Percentiles rank a stretch among this genome's conserved stretches.
phyloP scores from a whole-genome alignment of 768 basidiomycete species.

The Rhodotorula toruloides region DNA sequence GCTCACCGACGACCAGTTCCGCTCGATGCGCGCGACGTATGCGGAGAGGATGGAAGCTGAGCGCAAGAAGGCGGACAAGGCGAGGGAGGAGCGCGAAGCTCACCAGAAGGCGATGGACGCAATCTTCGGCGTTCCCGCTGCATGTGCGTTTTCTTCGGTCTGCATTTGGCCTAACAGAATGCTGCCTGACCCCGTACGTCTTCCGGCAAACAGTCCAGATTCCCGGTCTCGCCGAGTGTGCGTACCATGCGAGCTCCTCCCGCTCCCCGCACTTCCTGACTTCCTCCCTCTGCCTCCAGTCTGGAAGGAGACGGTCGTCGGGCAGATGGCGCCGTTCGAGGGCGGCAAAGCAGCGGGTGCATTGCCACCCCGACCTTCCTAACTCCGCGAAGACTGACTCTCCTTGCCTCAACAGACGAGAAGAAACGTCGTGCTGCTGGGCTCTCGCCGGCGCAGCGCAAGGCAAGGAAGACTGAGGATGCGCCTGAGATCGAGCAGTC shows the following conservation, averaged over 20 bases:
- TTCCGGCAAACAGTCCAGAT: slow-evolving; percentile 3
- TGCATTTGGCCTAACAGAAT: background rate
- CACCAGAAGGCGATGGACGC: slow-evolving; percentile 21
- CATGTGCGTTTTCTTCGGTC: slow-evolving; percentile 6
- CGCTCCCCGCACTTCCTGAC: background rate
- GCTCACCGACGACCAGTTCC: slow-evolving; percentile 10
- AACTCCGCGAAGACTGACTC: too few species aligned
- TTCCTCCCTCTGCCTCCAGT: background rate
- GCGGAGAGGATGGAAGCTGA: slow-evolving; percentile 22
- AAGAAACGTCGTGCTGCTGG: slow-evolving; percentile 8
- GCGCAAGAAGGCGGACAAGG: slow-evolving; percentile 5
- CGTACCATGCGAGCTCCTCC: too few species aligned
- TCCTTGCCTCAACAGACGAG: background rate
- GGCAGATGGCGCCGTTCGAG: slow-evolving; percentile 11
- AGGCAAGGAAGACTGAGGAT: background rate
- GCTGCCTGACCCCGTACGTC: background rate
- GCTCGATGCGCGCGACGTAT: slow-evolving; percentile 15
- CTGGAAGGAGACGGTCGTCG: slow-evolving; percentile 13
- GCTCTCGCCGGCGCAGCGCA: background rate
- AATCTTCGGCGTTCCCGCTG: slow-evolving; percentile 15
- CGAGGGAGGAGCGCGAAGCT: slow-evolving; percentile 10
- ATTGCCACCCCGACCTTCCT: background rate
- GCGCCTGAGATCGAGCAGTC: background rate
- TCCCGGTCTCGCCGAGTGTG: slow-evolving; percentile 8
- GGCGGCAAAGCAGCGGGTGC: slow-evolving; percentile 15